A percentile compares a stretch with the other conserved stretches of the same genome.
phyloP scores from a whole-genome alignment of 768 basidiomycete species.

The Piloderma croceum region DNA sequence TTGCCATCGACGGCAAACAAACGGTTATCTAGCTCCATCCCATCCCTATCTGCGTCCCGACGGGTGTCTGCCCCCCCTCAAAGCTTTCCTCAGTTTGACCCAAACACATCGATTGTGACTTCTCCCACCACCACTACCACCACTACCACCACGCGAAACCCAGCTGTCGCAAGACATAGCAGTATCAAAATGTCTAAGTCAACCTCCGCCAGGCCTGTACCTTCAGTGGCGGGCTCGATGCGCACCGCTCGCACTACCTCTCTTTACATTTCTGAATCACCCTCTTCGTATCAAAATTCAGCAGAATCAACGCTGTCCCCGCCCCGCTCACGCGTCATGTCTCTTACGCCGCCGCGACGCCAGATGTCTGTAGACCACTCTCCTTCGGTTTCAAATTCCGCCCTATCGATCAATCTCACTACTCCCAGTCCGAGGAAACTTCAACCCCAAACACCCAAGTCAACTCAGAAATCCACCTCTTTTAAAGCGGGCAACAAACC shows the following conservation, averaged over 20 bases:
- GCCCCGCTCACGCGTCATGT: constrained; percentile 39
- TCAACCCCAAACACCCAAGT: constrained; percentile 21
- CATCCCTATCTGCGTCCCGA: constrained; percentile 30
- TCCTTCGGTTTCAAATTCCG: constrained; percentile 22
- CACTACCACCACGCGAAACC: constrained; percentile 21
- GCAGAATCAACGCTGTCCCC: constrained; percentile 21
- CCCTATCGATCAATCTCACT: constrained; percentile 35
- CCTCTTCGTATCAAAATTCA: constrained; percentile 11
- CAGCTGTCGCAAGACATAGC: constrained; percentile 24
- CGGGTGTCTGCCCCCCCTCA: constrained; percentile 36
- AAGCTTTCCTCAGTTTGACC: constrained; percentile 22
- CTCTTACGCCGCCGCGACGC: constrained; percentile 34
- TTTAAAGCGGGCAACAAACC: constrained; percentile 18
- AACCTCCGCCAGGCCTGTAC: constrained; percentile 17
- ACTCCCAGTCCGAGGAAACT: constrained; percentile 36
- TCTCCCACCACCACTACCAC: constrained; percentile 20
- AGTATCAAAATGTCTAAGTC: constrained; percentile 11
- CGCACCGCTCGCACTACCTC: constrained; percentile 20
- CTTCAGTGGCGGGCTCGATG: constrained; percentile 21
- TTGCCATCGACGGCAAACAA: constrained; percentile 27
- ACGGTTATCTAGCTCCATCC: constrained; percentile 33
- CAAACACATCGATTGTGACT: constrained; percentile 19
- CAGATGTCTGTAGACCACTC: constrained; percentile 22
- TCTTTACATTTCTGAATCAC: constrained; percentile 10
- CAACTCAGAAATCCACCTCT: constrained; percentile 29